Evolutionary conservation across 2,329 filamentous ascomycete genomes (phyloP).

Genomic region (Aspergillus pseudoglaucus): DNA sequence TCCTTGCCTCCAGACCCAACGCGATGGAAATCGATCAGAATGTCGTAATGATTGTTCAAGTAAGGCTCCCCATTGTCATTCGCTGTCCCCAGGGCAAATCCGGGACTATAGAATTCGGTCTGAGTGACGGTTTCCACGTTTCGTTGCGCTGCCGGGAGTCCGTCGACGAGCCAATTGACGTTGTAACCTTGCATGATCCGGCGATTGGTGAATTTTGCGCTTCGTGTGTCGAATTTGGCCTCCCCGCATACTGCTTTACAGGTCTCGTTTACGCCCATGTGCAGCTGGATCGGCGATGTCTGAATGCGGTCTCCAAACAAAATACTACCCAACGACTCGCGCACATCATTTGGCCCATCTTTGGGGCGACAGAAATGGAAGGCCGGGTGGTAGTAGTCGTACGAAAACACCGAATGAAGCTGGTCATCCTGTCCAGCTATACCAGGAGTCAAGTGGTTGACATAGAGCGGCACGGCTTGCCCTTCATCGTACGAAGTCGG

Average conservation of each 20-base stretch:
- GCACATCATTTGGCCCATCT: constrained; percentile 68
- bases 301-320: constrained; percentile 95
- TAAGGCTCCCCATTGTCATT: constrained; percentile 51
- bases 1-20: constrained; percentile 51
- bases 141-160: constrained; percentile 80
- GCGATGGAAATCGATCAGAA: constrained; percentile 85
- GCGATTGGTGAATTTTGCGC: constrained; percentile 72
- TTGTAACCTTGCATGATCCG: constrained; percentile 82
- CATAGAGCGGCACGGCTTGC: constrained; percentile 76
- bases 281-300: constrained; percentile 87
- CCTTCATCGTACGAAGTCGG: constrained; percentile 82
- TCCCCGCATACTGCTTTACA: constrained; percentile 74
- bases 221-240: constrained; percentile 58
- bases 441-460: constrained; percentile 87
- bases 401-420: constrained; percentile 87
- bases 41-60: constrained; percentile 94
- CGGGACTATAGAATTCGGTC: constrained; percentile 80
- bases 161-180: constrained; percentile 93
- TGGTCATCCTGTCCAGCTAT: constrained; percentile 70
- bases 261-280: constrained; percentile 78
- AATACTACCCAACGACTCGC: constrained; percentile 90
- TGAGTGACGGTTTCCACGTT: constrained; percentile 69
- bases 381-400: constrained; percentile 85
- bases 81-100: constrained; percentile 68
- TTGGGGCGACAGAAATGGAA: constrained; percentile 85